Conservation (phyloP, 2,329 filamentous ascomycete species). For the Alternaria infectoria region DNA sequence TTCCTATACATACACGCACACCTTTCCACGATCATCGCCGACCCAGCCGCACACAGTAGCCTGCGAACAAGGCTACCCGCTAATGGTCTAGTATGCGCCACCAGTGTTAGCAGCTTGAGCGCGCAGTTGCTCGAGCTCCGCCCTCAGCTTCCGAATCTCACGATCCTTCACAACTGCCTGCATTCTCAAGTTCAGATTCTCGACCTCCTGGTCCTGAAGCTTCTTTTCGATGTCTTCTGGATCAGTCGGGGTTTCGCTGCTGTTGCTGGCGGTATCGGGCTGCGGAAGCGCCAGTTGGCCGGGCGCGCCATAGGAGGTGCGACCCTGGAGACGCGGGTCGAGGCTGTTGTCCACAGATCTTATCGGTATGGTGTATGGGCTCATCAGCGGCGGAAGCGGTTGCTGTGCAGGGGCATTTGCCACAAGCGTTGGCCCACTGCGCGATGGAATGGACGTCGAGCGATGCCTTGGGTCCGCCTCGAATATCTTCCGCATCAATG, state of each 20-base stretch:
- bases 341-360: background rate
- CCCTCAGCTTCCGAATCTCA: background rate
- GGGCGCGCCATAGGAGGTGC: background rate
- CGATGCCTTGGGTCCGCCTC: background rate
- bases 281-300: too few species aligned
- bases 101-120: background rate
- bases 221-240: background rate
- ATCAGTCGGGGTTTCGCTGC: background rate
- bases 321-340: background rate
- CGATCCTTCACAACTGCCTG: background rate
- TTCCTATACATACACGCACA: background rate
- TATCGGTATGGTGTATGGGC: too few species aligned
- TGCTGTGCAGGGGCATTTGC: background rate
- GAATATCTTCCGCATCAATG: background rate
- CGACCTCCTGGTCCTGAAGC: background rate
- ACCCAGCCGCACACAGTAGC: background rate
- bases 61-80: background rate
- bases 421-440: background rate
- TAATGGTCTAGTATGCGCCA: background rate
- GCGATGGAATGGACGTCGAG: background rate
- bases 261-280: background rate
- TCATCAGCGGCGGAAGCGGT: background rate
- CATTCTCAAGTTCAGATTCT: background rate
- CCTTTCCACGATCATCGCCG: background rate
- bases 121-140: background rate